These are phyloP conservation scores for Luffa aegyptiaca DNA, from an alignment of 306 rosid genomes.

Conservation along the genomic window DNA sequence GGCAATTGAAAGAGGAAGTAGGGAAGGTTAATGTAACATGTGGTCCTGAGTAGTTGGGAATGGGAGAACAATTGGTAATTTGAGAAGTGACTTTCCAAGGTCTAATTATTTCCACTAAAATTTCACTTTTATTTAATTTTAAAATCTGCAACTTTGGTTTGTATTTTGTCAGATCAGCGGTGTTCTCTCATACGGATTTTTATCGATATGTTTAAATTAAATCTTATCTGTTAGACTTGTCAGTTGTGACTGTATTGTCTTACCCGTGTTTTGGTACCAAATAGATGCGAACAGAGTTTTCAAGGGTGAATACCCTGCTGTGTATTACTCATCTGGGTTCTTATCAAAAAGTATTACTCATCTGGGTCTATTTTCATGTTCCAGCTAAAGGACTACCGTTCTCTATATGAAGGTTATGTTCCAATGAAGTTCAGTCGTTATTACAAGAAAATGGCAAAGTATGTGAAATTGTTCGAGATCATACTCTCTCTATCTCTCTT, in stretches of 20 bases:
- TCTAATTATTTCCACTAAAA: background rate
- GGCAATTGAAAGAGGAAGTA: background rate
- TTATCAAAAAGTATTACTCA: conserved; percentile 19
- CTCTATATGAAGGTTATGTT: conserved; percentile 74
- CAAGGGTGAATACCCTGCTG: conserved; percentile 2
- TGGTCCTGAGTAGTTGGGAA: background rate
- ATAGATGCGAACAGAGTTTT: background rate
- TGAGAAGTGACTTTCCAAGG: background rate
- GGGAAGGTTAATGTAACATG: background rate
- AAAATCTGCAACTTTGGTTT: background rate
- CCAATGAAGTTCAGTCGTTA: conserved; percentile 82
- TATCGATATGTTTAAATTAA: background rate
- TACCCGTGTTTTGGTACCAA: background rate
- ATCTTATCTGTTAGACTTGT: background rate
- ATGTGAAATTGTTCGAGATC: conserved; percentile 22
- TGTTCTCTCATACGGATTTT: background rate
- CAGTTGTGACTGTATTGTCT: background rate
- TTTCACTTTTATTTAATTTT: background rate
- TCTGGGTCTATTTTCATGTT: conserved; percentile 23
- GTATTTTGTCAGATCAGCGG: background rate
- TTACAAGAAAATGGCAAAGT: conserved; percentile 83
- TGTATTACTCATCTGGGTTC: conserved; percentile 25
- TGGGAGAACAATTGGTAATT: background rate
- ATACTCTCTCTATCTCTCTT: background rate
- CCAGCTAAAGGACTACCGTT: conserved; percentile 65